Evolutionary conservation across 768 basidiomycete genomes (phyloP), one percentile per base, ranked within the genome.

Genomic region (Tulasnella sp.): DNA sequence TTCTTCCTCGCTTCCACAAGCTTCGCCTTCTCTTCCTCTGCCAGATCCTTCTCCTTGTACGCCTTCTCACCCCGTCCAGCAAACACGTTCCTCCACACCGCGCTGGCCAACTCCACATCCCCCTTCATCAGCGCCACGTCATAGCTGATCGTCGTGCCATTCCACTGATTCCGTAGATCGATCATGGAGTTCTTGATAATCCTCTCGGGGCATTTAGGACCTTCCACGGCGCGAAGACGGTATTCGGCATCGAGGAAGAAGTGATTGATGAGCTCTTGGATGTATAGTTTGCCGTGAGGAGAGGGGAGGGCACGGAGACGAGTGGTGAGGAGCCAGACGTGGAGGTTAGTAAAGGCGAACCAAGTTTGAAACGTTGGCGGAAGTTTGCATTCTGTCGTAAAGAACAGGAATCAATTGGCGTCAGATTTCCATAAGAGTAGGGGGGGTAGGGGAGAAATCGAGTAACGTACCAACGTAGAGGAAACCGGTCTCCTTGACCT

Each of bases 301-400:
- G 73, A 67, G 1, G 84, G 91, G 10, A 97, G 80, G 0, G 87
- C 82, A 21, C 94, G 89, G 9, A 96, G 78, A 22, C 93, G 86
- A 54, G 88, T 86, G 17, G 85, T 85, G 51, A 93, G 80, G 64
- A 97, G 75, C 86, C 92, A 93, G 49, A 97, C 75, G 71, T 98
- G 92, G 27, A 97, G 76, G 63, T 93, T 92, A 27, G 90, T 90
- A 52, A 96, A 73, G 3, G 88, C 89, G 73, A 97, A 97, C 88
- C 92, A 97, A 15, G 94, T 89, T 67, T 97, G 93, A 71, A 94
- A 96, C 0, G 94, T 96, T 11, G 85, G 85, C 9, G 93, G 92
- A 4, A 97, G 77, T 60, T 76, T 76, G 66, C 88, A 94, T 61
- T 81, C 93, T 96, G 65, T 7, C 1, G 4, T 5, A 38, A 27